A percentile compares a stretch with the other conserved stretches of the same genome.
Evolutionary conservation across 192 early-diverging fungal species (phyloP).

Genomic region (Coemansia sp.): DNA sequence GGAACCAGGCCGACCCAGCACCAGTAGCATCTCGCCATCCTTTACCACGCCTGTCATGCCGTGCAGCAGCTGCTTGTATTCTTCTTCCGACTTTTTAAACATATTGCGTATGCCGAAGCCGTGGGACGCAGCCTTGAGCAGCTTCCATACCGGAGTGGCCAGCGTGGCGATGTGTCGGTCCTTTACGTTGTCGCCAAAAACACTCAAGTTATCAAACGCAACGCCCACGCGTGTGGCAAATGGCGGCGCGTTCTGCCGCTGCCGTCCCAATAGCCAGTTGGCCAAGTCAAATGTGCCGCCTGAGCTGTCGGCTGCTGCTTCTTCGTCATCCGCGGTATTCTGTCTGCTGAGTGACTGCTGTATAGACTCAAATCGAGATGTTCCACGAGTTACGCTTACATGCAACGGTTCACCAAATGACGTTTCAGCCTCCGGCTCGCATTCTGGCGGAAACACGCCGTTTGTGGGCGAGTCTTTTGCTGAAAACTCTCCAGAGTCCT

Average conservation of each 20-base stretch:
- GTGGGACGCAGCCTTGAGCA: constrained; percentile 13
- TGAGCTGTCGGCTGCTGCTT: not conserved
- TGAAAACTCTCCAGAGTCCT: not conserved
- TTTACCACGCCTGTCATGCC: constrained; percentile 64
- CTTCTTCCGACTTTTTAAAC: constrained; percentile 10
- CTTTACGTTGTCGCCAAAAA: constrained; percentile 35
- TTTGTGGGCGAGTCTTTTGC: constrained; percentile 6
- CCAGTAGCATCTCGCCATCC: constrained; percentile 70
- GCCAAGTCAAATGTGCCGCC: constrained; percentile 12
- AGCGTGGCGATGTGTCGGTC: constrained; percentile 46
- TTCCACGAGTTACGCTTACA: constrained; percentile 34
- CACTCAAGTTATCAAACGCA: constrained; percentile 29
- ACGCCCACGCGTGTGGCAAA: constrained; percentile 49
- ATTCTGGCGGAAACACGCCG: constrained; percentile 2
- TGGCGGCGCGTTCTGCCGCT: constrained; percentile 20
- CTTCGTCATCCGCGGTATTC: constrained; percentile 9
- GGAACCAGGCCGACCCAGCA: constrained; percentile 67
- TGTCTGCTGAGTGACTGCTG: constrained; percentile 27
- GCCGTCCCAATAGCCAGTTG: constrained; percentile 20
- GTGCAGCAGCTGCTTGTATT: constrained; percentile 52
- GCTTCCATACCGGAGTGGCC: constrained; percentile 39
- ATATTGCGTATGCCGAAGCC: constrained; percentile 26
- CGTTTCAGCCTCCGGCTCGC: constrained; percentile 5
- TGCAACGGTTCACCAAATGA: constrained; percentile 51
- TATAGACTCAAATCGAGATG: constrained; percentile 32